Percentiles rank a stretch among this genome's conserved stretches.
These are phyloP conservation scores for Euphorbia peplus DNA, from an alignment of 345 rosid genomes.

Conservation along the genomic window DNA sequence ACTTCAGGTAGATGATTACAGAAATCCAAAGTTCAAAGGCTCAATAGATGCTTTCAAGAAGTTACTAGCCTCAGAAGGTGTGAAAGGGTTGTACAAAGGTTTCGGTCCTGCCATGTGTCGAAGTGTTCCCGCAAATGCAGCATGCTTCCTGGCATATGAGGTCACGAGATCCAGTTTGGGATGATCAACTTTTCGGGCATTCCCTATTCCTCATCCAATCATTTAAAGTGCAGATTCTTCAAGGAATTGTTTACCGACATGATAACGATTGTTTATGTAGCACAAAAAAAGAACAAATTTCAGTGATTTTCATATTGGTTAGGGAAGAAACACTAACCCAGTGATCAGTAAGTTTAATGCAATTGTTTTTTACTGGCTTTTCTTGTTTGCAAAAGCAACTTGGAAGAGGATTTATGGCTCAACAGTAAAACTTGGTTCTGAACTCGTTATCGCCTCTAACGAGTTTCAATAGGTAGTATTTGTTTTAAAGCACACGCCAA, in stretches of 20 bases:
- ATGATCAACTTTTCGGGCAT: slow-evolving; percentile 24
- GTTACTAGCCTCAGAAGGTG: slow-evolving; percentile 74
- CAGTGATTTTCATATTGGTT: background rate
- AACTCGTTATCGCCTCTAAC: too few species aligned
- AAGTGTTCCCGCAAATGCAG: slow-evolving; percentile 97
- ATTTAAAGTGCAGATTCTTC: slow-evolving; percentile 5
- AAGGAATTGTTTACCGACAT: slow-evolving; percentile 17
- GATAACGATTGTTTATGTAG: background rate
- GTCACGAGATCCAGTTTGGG: slow-evolving; percentile 80
- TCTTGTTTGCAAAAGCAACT: too few species aligned
- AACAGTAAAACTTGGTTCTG: too few species aligned
- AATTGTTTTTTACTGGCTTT: too few species aligned
- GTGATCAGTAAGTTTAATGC: background rate
- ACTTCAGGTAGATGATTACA: slow-evolving; percentile 86
- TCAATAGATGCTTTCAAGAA: slow-evolving; percentile 67
- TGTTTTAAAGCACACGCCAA: too few species aligned
- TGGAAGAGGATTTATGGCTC: too few species aligned
- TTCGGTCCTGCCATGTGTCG: slow-evolving; percentile 95
- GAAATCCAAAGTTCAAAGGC: slow-evolving; percentile 72
- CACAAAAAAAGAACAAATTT: background rate
- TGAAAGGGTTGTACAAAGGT: slow-evolving; percentile 92
- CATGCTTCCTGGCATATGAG: slow-evolving; percentile 93
- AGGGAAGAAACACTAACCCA: slow-evolving; percentile 4
- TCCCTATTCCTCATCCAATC: slow-evolving; percentile 16
- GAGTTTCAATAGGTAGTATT: too few species aligned